Evolutionary conservation across 164 flowering plant genomes (phyloP).

Genomic region (Protea cynaroides): DNA sequence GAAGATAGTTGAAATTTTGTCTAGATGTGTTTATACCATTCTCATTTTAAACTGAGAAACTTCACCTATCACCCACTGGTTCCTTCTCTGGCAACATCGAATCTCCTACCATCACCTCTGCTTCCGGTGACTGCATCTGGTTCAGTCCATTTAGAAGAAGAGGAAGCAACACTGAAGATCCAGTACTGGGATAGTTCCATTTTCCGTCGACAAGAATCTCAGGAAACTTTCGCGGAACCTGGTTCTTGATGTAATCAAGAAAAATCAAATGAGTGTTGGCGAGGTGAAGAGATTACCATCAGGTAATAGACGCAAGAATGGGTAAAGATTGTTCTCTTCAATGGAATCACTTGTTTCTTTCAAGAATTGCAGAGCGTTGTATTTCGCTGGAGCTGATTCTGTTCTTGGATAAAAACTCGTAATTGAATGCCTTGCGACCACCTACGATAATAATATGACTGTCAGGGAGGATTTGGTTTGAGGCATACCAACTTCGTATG

Average conservation of each 20-base stretch:
- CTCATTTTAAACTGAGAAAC: too few species aligned
- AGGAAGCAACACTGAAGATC: constrained; percentile 80
- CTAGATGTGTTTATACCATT: too few species aligned
- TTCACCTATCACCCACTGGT: too few species aligned
- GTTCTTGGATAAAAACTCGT: constrained; percentile 69
- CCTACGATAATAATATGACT: constrained; percentile 68
- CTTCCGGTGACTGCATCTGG: constrained; percentile 14
- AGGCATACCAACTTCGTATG: constrained; percentile 66
- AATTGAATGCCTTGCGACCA: constrained; percentile 52
- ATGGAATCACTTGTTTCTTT: constrained; percentile 38
- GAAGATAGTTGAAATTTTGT: too few species aligned
- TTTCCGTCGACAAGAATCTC: constrained; percentile 48
- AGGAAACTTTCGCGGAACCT: constrained; percentile 48
- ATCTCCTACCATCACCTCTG: constrained; percentile 73
- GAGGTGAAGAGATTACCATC: constrained; percentile 72
- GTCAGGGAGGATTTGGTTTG: constrained; percentile 72
- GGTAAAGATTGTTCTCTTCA: constrained; percentile 79
- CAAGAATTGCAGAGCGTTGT: constrained; percentile 42
- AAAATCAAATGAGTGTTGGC: constrained; percentile 61
- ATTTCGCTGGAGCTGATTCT: constrained; percentile 2
- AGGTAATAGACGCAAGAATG: constrained; percentile 70
- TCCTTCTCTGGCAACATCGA: too few species aligned
- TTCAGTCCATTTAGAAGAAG: constrained; percentile 17
- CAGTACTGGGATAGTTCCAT: constrained; percentile 70
- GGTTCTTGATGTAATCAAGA: constrained; percentile 37